These are phyloP conservation scores for Aspergillus pseudoglaucus DNA, from an alignment of 2,329 filamentous ascomycete genomes.

Conservation along the genomic window DNA sequence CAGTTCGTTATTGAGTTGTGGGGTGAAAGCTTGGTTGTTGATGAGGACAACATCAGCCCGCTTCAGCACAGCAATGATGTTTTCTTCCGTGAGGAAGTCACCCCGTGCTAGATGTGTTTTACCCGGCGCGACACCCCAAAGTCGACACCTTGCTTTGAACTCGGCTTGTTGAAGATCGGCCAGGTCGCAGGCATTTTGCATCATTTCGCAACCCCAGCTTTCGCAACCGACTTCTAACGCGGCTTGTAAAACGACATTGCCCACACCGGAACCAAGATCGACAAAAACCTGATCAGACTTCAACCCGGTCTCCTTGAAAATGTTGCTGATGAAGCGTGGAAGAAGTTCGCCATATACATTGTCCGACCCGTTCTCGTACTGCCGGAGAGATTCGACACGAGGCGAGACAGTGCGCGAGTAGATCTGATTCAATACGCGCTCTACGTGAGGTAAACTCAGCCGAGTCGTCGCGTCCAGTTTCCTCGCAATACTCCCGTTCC, in stretches of 20 bases:
- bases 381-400: constrained; percentile 71
- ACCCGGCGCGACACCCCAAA: constrained; percentile 83
- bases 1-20: constrained; percentile 75
- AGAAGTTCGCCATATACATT: constrained; percentile 93
- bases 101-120: constrained; percentile 72
- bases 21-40: constrained; percentile 95
- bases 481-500: constrained; percentile 63
- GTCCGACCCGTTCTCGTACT: constrained; percentile 84
- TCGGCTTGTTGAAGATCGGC: constrained; percentile 75
- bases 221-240: constrained; percentile 90
- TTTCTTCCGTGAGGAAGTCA: constrained; percentile 70
- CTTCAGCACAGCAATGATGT: constrained; percentile 66
- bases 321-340: constrained; percentile 73
- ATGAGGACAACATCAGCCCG: constrained; percentile 92
- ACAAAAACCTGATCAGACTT: constrained; percentile 83
- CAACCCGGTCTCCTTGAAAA: constrained; percentile 71
- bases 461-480: constrained; percentile 64
- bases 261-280: constrained; percentile 90
- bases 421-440: constrained; percentile 77
- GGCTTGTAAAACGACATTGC: constrained; percentile 90
- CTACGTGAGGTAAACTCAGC: constrained; percentile 65
- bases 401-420: constrained; percentile 91
- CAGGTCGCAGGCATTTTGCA: constrained; percentile 79
- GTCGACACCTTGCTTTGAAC: constrained; percentile 73
- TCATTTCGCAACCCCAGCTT: constrained; percentile 94